Base-by-base conservation (phyloP, 345 rosid genomes). In the Pistacia vera region DNA sequence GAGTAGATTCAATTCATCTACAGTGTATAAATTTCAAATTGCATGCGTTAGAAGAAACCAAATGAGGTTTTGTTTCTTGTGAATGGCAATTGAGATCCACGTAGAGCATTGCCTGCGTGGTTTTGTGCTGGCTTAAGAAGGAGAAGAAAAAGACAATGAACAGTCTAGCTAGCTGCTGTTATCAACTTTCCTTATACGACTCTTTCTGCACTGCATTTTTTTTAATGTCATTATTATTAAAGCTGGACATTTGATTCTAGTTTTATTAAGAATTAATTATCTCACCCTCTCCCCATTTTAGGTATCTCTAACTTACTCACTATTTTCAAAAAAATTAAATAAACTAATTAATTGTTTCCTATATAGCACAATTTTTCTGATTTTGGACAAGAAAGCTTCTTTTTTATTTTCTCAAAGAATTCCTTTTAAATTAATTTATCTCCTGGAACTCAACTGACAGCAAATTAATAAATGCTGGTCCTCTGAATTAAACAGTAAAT, bases 101-200 rank as follows among this genome's bases (percentile, higher is more conserved):
- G 36, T 79, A 55, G 63, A 33, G 28, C 7, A 28, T 16, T 30
- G 8, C 36, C 8, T 48, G 9, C 8, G 38, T 67, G 36, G 57
- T 16, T 5, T 14, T 64, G 2, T 7, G 35, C 63, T 60, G 25
- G 28, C 56, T 70, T n/a, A 2, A 9, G 18, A 55, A 54, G 5
- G 35, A 56, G 18, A 17, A 35, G 11, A 18, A 71, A 71, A 68
- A 52, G 77, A 80, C 74, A 80, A 80, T 36, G 44, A 16, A 57
- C n/a, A 48, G 33, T 30, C 60, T 51, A 56, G 67, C 46, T 41
- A 41, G 46, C 68, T 71, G 41, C 54, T 57, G 35, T 18, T 28
- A 35, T 80, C 77, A 60, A 67, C 71, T 80, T 77, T 6, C 78
- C 76, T 75, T 80, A 1, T 76, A 38, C 30, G 49, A 33, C 18